Percentiles rank a stretch among this genome's conserved stretches.
phyloP scores from a whole-genome alignment of 352 stramenopile species.

The Peronosclerospora sorghi region DNA sequence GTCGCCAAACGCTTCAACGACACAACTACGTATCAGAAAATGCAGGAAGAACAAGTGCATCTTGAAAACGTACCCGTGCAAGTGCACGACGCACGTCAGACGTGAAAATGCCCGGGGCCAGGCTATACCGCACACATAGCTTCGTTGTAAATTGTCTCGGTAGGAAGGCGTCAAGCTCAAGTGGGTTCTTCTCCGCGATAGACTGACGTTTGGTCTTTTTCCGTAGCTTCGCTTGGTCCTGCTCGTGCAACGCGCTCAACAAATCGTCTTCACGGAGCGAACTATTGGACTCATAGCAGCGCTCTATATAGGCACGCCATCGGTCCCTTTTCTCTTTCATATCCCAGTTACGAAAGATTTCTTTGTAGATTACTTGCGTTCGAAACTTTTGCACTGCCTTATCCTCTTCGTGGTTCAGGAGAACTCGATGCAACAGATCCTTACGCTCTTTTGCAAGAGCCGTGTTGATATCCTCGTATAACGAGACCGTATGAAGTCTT shows the following conservation, averaged over 20 bases:
- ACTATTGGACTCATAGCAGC: constrained; percentile 41
- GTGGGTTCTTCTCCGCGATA: constrained; percentile 42
- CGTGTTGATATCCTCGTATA: constrained; percentile 63
- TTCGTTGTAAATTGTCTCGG: constrained; percentile 73
- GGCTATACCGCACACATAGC: constrained; percentile 55
- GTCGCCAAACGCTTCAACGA: constrained; percentile 41
- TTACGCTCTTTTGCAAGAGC: constrained; percentile 39
- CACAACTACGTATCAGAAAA: constrained; percentile 7
- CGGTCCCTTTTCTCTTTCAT: constrained; percentile 33
- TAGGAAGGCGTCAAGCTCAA: constrained; percentile 30
- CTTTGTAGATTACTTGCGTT: constrained; percentile 63
- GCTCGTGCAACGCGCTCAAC: constrained; percentile 20
- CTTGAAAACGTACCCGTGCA: constrained; percentile 30
- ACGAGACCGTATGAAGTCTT: constrained; percentile 66
- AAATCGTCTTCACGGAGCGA: constrained; percentile 35
- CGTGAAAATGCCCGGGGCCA: constrained; percentile 68
- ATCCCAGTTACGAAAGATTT: constrained; percentile 44
- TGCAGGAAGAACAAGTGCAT: background rate
- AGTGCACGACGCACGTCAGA: constrained; percentile 51
- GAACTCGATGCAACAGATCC: constrained; percentile 41
- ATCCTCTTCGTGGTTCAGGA: constrained; percentile 42
- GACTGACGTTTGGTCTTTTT: constrained; percentile 33
- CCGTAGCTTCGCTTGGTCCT: constrained; percentile 23
- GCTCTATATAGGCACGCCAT: constrained; percentile 51
- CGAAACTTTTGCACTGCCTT: constrained; percentile 49